These are phyloP conservation scores for Syzygium grande DNA, from an alignment of 345 rosid species.

Conservation along the genomic window DNA sequence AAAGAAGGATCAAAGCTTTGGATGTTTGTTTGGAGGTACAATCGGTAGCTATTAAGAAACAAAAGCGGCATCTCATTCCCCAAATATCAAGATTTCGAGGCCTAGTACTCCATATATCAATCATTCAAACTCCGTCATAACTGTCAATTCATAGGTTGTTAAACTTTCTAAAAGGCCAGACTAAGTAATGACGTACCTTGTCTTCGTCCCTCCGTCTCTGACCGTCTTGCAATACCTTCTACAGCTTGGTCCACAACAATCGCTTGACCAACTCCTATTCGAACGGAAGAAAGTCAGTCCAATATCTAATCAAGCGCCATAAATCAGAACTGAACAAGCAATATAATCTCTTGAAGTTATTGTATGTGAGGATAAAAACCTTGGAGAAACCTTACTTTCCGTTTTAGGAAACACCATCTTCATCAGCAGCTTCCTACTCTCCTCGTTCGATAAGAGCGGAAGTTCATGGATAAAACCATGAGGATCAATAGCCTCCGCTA, in stretches of 20 bases:
- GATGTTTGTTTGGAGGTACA: too few species aligned
- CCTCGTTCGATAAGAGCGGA: conserved; percentile 4
- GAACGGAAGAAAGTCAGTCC: too few species aligned
- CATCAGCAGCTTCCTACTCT: conserved; percentile 35
- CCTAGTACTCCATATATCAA: neutral
- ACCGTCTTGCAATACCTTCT: too few species aligned
- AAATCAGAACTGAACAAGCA: neutral
- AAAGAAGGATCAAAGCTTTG: too few species aligned
- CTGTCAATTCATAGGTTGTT: neutral
- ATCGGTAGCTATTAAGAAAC: too few species aligned
- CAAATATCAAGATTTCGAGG: neutral
- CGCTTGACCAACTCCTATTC: too few species aligned
- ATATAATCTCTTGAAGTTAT: neutral
- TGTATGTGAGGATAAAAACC: neutral
- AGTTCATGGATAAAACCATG: conserved; percentile 7
- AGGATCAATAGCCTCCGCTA: conserved; percentile 13
- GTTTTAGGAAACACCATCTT: conserved; percentile 20
- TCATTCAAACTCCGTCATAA: neutral
- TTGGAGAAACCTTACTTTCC: conserved; percentile 11
- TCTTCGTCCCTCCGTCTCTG: neutral
- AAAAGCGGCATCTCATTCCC: too few species aligned
- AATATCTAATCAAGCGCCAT: neutral
- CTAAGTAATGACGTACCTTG: neutral
- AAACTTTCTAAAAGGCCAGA: neutral
- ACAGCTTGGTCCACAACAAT: too few species aligned